Base-by-base conservation (phyloP, 371 early-diverging fungal species). In the Circinella umbellata region DNA sequence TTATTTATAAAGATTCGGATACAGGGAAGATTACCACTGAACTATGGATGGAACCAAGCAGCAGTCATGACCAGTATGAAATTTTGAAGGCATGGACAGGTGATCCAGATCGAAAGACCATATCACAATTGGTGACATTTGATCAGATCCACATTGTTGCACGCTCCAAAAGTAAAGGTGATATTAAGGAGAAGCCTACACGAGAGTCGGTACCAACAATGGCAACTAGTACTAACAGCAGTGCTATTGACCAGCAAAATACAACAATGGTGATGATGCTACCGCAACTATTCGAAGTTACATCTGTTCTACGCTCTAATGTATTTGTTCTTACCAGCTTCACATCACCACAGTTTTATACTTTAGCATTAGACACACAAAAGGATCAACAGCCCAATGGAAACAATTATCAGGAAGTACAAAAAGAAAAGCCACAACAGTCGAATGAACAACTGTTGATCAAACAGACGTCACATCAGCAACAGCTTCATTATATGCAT, bases 21-120 rank as follows among this genome's bases (percentile, higher is more conserved):
- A 82, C 83, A 9, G 84, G 84, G 7, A 85, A 85, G 35, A 84
- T 94, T 7, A 84, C 87, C 0, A 93, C 93, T 0, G 91, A 93
- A 70, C 69, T 93, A 37, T 94, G 93, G 92, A 86, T 89, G 73
- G 95, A 95, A 71, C 93, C 95, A 5, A 76, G 76, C 37, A 73
- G 78, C 2, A 80, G 59, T 34, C 73, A 73, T 36, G 76, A 79
- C 36, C 73, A 78, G 18, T 80, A 79, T 63, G 82, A 86, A 9
- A 66, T 71, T 9, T 72, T 84, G 3, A 85, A 87, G 55, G 74
- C 79, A 4, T 79, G 82, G 66, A 87, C 92, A 2, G 75, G 89
- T 20, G 77, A 80, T 8, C 81, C 83, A 11, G 94, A 94, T 66
- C 76, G 86, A 27, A 77, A 80, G 47, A 81, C 89, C 0, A 80